Percentiles rank a stretch among this genome's conserved stretches.
phyloP scores from a whole-genome alignment of 345 rosid genomes.

The Eucalyptus erythrocorys region DNA sequence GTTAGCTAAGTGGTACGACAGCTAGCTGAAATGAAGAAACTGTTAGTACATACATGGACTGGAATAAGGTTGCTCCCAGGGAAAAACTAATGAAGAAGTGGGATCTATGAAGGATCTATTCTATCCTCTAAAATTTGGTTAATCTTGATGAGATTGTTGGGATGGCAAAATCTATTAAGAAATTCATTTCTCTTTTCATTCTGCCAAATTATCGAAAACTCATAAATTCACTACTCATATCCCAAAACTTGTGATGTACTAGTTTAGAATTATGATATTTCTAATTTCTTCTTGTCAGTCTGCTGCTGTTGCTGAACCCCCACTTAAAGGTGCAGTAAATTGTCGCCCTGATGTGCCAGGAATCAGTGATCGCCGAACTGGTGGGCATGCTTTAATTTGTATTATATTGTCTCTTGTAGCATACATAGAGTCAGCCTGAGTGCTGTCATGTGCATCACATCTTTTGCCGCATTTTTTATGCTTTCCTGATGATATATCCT shows the following conservation, averaged over 20 bases:
- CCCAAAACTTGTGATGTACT: background rate
- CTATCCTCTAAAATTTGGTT: background rate
- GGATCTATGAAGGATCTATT: background rate
- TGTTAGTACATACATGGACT: background rate
- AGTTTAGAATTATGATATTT: background rate
- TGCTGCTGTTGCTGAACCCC: constrained; percentile 20
- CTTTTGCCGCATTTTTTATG: background rate
- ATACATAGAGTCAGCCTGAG: background rate
- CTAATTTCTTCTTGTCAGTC: constrained; percentile 8
- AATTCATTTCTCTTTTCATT: background rate
- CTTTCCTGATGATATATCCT: background rate
- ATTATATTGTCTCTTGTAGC: background rate
- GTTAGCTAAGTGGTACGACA: background rate
- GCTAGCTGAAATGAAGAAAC: background rate
- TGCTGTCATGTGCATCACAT: background rate
- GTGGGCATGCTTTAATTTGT: constrained; percentile 18
- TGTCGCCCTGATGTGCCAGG: constrained; percentile 42
- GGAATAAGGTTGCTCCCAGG: background rate
- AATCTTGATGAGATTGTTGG: background rate
- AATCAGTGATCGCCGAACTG: constrained; percentile 50
- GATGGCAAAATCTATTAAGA: background rate
- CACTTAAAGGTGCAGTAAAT: constrained; percentile 6
- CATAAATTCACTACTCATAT: background rate
- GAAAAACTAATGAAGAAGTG: background rate
- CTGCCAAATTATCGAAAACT: background rate